phyloP scores from a whole-genome alignment of 345 rosid genomes.

The Eucalyptus polyanthemos region DNA sequence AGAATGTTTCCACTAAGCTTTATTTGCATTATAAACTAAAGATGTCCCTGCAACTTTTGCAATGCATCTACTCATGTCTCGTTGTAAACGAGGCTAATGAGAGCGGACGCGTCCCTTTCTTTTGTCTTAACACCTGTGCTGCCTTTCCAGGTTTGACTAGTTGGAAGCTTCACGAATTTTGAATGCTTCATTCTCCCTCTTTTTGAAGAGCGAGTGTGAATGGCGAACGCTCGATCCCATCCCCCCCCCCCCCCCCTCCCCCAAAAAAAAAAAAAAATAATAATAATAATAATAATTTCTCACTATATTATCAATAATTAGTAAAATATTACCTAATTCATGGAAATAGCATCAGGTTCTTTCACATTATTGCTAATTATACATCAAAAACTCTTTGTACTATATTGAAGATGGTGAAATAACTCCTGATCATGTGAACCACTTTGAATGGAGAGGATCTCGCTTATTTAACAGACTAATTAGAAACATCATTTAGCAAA shows the following conservation, averaged over 20 bases:
- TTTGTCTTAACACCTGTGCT: not conserved
- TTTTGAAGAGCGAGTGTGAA: not conserved
- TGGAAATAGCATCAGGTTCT: not conserved
- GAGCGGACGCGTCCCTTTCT: not conserved
- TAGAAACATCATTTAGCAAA: not conserved
- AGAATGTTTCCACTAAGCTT: not conserved
- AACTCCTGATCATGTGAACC: not conserved
- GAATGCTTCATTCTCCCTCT: not conserved
- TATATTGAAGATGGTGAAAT: not conserved
- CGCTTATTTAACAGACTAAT: not conserved
- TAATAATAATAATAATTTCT: too few relatives aligned
- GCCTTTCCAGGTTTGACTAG: not conserved
- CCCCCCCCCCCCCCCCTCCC: rapidly evolving
- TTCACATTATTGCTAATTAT: not conserved
- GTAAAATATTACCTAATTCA: not conserved
- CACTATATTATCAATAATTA: not conserved
- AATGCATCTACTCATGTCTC: not conserved
- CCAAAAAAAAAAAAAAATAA: too few relatives aligned
- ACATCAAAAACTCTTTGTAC: not conserved
- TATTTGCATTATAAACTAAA: not conserved
- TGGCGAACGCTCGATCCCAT: not conserved
- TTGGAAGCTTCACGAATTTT: not conserved
- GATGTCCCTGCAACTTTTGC: not conserved
- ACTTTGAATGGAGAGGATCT: not conserved
- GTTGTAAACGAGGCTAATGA: not conserved